Base-by-base conservation (phyloP, 2,329 filamentous ascomycete genomes). In the Emydomyces testavorans region DNA sequence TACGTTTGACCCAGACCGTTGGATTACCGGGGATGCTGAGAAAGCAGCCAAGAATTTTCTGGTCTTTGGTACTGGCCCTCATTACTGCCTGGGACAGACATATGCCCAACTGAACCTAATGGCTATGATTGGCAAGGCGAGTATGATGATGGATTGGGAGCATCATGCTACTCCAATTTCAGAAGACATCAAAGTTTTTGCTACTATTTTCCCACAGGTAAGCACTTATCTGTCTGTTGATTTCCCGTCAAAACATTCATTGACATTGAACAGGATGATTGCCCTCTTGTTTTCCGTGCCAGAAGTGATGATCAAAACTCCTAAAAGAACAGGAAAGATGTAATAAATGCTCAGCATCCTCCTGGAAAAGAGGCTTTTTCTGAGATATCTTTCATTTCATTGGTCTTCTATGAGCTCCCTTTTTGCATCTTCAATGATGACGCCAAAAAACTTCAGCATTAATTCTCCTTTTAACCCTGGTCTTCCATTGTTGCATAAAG, bases 151-250 rank as follows among this genome's bases (percentile, higher is more conserved):
- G 56, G 80, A 96, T 67, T 96, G 90, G 90, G 77, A 81, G 65
- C 92, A 98, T 67, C 80, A 87, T 63, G 70, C 87, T 15, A 96
- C 92, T 8, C 79, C 84, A 0, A 62, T 74, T 50, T 94, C 86
- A 0, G 92, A 98, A 71, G 82, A 94, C 67, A 96, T 98, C 68
- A 90, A 94, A 73, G 90, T 96, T 56, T 98, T 96, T 70, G 92
- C 92, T 34, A 95, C 88, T 23, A 94, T 98, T 58, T 98, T 98
- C 76, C 92, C 92, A 49, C 83, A 84, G 83, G 89, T 93, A 70
- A 66, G 81, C 71, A 32, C 5, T 42, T 23, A 4, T 26, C 36
- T 35, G 50, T 54, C 48, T 47, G 53, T 26, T 35, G 48, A 20
- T 45, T 7, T 5, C 6, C n/a, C 7, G 51, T 15, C 16, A 45